Base-by-base conservation (phyloP, 371 early-diverging fungal genomes). In the Rhizopus delemar region DNA sequence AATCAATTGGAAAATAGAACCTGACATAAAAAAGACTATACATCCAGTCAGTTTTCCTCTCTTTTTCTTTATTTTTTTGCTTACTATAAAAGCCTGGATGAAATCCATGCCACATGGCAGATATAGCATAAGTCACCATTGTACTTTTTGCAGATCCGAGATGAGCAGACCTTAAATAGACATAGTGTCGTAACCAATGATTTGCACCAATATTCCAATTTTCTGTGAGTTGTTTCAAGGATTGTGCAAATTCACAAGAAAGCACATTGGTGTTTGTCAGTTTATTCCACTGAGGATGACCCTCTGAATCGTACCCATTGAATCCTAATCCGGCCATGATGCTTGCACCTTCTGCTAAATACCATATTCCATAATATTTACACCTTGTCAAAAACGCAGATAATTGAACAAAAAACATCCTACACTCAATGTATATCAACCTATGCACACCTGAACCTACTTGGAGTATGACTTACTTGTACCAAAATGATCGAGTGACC, bases 21-120 rank as follows among this genome's bases (percentile, higher is more conserved):
- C 49, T 15, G 59, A 45, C 54, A 70, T 52, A 48, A 76, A 73
- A 32, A 71, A 69, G 4, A 70, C 71, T 75, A 58, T 1, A 15
- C 3, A 36, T 0, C 9, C 8, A 11, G 9, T 16, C 29, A 13
- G 28, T n/a, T 4, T 13, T 33, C 22, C 15, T n/a, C n/a, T 29
- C 56, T 4, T 34, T 35, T 65, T n/a, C n/a, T n/a, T n/a, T n/a
- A n/a, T n/a, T n/a, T n/a, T n/a, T n/a, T 34, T 56, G 81, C 68
- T 83, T 86, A 74, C 89, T 66, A 58, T 93, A 91, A 63, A 93
- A 92, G 5, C 93, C 94, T 8, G 93, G 90, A 64, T 91, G 88
- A 77, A 97, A 95, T 32, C 96, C 96, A 65, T 97, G 97, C 97
- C 97, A 97, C 57, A 93, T 74, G 13, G 96, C 92, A 33, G 93